A percentile compares a stretch with the other conserved stretches of the same genome.
These are phyloP conservation scores for Petasospora rhodanensis DNA, from an alignment of 1,139 yeast species.

Conservation along the genomic window DNA sequence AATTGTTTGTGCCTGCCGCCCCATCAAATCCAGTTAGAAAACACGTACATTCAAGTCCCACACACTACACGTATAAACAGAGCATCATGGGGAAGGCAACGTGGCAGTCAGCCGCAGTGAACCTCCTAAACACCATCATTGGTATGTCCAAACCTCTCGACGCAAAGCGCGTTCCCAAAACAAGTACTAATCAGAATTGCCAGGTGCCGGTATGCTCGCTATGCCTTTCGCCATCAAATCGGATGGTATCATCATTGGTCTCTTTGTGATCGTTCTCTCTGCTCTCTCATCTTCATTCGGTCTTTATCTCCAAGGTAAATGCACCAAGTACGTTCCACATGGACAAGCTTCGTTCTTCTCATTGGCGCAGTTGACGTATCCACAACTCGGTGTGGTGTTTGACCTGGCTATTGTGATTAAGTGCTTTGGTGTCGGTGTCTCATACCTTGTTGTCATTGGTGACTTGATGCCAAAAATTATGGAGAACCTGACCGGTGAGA, in stretches of 20 bases:
- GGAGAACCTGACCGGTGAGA: constrained; percentile 35
- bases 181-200: constrained; percentile 1
- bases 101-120: constrained; percentile 38
- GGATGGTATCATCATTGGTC: constrained; percentile 76
- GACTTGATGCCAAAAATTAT: constrained; percentile 71
- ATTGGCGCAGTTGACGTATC: constrained; percentile 74
- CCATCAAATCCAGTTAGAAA: too few relatives aligned
- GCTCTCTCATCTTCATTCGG: constrained; percentile 74
- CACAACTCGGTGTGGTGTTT: constrained; percentile 73
- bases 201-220: constrained; percentile 86
- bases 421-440: constrained; percentile 78
- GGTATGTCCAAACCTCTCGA: too few relatives aligned
- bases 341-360: constrained; percentile 85
- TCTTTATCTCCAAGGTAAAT: constrained; percentile 65
- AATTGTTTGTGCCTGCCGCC: too few relatives aligned
- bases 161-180: too few relatives aligned
- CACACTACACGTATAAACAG: too few relatives aligned
- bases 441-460: constrained; percentile 72
- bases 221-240: constrained; percentile 88
- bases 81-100: constrained; percentile 14
- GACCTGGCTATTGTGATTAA: constrained; percentile 89
- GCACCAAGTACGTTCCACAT: constrained; percentile 48
- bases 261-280: constrained; percentile 60
- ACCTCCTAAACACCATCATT: constrained; percentile 63
- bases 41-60: too few relatives aligned